A percentile compares a stretch with the other conserved stretches of the same genome.
These are phyloP conservation scores for Dendryphion nanum DNA, from an alignment of 2,329 filamentous ascomycete genomes.

Conservation along the genomic window DNA sequence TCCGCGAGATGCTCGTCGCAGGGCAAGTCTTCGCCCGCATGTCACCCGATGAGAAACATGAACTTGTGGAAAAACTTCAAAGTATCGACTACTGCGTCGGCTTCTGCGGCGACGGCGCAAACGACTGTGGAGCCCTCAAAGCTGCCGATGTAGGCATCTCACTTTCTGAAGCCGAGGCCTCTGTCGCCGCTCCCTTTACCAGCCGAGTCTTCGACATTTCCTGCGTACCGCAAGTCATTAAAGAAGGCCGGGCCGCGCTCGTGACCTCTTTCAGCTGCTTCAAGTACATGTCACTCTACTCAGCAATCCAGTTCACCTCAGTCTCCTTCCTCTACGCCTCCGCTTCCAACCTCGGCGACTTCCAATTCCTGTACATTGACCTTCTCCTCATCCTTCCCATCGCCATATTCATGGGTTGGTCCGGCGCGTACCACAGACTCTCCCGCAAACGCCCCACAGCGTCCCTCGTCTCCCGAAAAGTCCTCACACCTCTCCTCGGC, in stretches of 20 bases:
- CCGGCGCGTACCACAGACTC: slow-evolving; percentile 74
- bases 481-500: slow-evolving; percentile 82
- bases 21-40: slow-evolving; percentile 96
- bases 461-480: slow-evolving; percentile 87
- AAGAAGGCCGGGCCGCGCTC: slow-evolving; percentile 88
- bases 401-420: slow-evolving; percentile 99
- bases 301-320: slow-evolving; percentile 97
- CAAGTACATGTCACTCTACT: slow-evolving; percentile 99
- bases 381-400: slow-evolving; percentile 89
- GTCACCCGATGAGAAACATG: slow-evolving; percentile 98
- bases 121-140: slow-evolving; percentile 95
- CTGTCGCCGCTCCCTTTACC: slow-evolving; percentile 96
- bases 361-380: slow-evolving; percentile 97
- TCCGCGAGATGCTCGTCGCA: slow-evolving; percentile 83
- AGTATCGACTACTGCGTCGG: slow-evolving; percentile 93
- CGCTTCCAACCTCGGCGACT: slow-evolving; percentile 92
- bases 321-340: slow-evolving; percentile 95
- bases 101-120: slow-evolving; percentile 96
- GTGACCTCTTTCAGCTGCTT: slow-evolving; percentile 99
- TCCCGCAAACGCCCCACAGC: slow-evolving; percentile 86
- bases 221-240: slow-evolving; percentile 88
- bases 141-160: slow-evolving; percentile 97
- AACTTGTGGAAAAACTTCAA: slow-evolving; percentile 94
- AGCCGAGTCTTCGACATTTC: slow-evolving; percentile 94
- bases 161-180: slow-evolving; percentile 93